Evolutionary conservation across 2,329 filamentous ascomycete species (phyloP), one percentile per base, ranked within the genome.

Genomic region (Spiromastix sp.): DNA sequence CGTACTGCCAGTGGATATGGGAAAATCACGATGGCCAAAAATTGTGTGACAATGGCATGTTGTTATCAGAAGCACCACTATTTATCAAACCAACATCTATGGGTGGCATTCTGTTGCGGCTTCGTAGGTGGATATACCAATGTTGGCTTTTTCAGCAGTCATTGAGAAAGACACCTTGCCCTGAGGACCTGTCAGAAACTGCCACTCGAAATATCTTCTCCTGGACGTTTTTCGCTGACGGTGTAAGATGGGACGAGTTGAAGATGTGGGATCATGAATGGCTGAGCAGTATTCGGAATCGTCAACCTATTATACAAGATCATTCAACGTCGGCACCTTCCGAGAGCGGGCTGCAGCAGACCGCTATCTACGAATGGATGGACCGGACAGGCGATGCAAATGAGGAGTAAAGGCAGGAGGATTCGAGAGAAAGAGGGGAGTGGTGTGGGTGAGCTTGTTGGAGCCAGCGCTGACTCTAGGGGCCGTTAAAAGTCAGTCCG

Each of bases 1-100:
- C 5, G n/a, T 40, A 40, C 25, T 37, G 30, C 13, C 38, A 40
- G 18, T 40, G 38, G 38, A 20, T 37, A n/a, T 40, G 38, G 38
- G 30, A 30, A 13, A 26, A 26, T 4, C 24, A 24, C 29, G 25
- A 25, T n/a, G 26, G 32, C 3, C 12, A 17, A 11, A 15, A 15
- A 21, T 24, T 36, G 12, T 30, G 34, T 34, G 38, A 40, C 27
- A 29, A 37, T 34, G 38, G 35, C 26, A 29, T 28, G 11, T 19
- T 30, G 28, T 8, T 18, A 10, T 37, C 30, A 20, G 12, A 4
- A 12, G 30, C 4, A 12, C 29, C 30, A 8, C 18, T 30, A 18
- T 10, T 24, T 17, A 3, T 17, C 25, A 16, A 26, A 15, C 21
- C 32, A 28, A 20, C 24, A 7, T 4, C 22, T 20, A n/a, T n/a